Conservation (phyloP, 108 stramenopile genomes). For the Pelagomonas calceolata region DNA sequence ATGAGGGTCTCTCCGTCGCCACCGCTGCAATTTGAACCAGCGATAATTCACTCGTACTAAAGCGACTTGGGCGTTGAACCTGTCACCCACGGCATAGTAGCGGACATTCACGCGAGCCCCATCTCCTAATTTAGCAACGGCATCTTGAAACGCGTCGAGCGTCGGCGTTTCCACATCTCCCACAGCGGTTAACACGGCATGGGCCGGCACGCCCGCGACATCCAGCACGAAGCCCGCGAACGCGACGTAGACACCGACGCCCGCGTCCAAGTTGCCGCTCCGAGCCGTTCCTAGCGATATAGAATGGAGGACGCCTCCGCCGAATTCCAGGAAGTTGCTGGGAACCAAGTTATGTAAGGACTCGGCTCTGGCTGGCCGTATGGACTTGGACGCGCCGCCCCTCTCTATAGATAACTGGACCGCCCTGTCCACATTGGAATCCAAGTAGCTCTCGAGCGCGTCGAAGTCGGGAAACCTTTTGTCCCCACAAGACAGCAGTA, state of each 20-base stretch:
- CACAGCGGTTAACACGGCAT: constrained; percentile 22
- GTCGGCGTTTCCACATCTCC: constrained; percentile 23
- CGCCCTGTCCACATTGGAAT: background rate
- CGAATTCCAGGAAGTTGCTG: constrained; percentile 17
- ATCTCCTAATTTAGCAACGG: constrained; percentile 17
- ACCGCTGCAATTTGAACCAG: constrained; percentile 18
- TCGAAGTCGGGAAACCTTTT: constrained; percentile 6
- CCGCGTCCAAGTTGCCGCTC: constrained; percentile 17
- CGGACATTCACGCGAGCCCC: constrained; percentile 20
- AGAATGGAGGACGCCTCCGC: constrained; percentile 24
- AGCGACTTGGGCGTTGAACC: constrained; percentile 33
- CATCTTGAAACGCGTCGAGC: constrained; percentile 24
- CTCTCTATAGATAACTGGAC: background rate
- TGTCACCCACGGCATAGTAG: constrained; percentile 24
- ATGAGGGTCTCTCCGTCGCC: constrained; percentile 16
- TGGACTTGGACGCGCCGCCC: background rate
- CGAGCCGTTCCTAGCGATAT: constrained; percentile 19
- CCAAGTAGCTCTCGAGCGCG: constrained; percentile 6
- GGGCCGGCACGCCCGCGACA: constrained; percentile 14
- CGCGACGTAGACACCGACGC: constrained; percentile 6
- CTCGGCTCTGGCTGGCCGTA: background rate
- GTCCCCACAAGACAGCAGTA: constrained; percentile 4
- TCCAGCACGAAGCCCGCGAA: constrained; percentile 30
- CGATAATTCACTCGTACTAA: constrained; percentile 9
- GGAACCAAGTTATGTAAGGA: constrained; percentile 28